phyloP scores from a whole-genome alignment of 306 rosid species.

The Dalbergia oliveri region DNA sequence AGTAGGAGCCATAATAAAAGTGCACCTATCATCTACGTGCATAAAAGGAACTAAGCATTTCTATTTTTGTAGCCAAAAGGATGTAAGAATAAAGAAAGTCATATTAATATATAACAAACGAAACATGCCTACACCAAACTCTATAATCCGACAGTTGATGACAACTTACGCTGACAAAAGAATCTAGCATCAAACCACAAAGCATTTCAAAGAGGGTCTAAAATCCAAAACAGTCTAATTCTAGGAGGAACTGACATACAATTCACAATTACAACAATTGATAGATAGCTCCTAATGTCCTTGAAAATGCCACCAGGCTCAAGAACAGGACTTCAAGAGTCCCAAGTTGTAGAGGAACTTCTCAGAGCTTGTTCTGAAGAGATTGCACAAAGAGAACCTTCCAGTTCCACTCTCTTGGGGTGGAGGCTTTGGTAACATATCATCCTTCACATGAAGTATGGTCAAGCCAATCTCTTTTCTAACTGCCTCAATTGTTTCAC shows the following conservation, averaged over 20 bases:
- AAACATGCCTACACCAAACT: slow-evolving; percentile 41
- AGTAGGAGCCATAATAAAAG: too few relatives aligned
- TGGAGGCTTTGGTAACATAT: slow-evolving; percentile 61
- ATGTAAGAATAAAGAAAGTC: slow-evolving; percentile 26
- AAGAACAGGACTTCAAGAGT: slow-evolving; percentile 78
- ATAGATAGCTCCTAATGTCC: neutral
- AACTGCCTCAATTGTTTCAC: slow-evolving; percentile 88
- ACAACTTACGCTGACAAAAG: slow-evolving; percentile 41
- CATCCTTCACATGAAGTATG: slow-evolving; percentile 73
- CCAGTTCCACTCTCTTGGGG: slow-evolving; percentile 57
- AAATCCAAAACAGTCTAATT: slow-evolving; percentile 54
- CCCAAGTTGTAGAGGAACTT: slow-evolving; percentile 92
- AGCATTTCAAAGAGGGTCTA: slow-evolving; percentile 34
- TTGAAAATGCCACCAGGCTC: slow-evolving; percentile 43
- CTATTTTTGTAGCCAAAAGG: slow-evolving; percentile 1
- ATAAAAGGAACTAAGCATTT: too few relatives aligned
- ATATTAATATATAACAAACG: slow-evolving; percentile 28
- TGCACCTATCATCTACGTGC: too few relatives aligned
- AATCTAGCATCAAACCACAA: slow-evolving; percentile 50
- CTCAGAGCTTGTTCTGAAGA: slow-evolving; percentile 85
- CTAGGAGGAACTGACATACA: slow-evolving; percentile 48
- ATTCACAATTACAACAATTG: slow-evolving; percentile 47
- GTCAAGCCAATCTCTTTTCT: slow-evolving; percentile 84
- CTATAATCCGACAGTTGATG: slow-evolving; percentile 51
- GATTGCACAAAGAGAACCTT: slow-evolving; percentile 71